Evolutionary conservation across 495 filamentous ascomycete species (phyloP).

Genomic region (Trichoderma reesei): DNA sequence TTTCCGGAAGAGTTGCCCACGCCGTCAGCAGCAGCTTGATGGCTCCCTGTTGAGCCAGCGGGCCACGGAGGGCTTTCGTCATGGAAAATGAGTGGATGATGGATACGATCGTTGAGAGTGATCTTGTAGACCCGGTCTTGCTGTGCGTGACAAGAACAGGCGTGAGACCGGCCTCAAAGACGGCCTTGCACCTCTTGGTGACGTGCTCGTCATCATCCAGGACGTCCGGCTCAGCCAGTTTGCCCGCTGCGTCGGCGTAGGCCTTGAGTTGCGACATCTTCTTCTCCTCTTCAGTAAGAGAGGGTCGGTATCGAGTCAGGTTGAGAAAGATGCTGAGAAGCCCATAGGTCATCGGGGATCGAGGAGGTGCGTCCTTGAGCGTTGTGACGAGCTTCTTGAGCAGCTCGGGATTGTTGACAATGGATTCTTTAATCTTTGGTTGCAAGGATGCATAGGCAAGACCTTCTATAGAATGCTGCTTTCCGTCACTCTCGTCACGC

Average conservation of each 20-base stretch:
- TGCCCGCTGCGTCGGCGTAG: conserved; percentile 74
- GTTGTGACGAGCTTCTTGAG: conserved; percentile 55
- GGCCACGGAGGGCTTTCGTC: conserved; percentile 58
- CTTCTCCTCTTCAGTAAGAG: conserved; percentile 83
- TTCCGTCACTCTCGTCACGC: conserved; percentile 44
- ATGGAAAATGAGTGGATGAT: conserved; percentile 71
- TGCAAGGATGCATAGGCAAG: conserved; percentile 82
- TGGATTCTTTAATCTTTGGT: conserved; percentile 68
- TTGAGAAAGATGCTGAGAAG: conserved; percentile 75
- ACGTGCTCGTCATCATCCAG: conserved; percentile 68
- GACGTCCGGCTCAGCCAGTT: conserved; percentile 49
- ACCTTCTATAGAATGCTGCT: conserved; percentile 74
- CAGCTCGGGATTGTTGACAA: conserved; percentile 56
- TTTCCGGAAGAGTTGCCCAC: conserved; percentile 46
- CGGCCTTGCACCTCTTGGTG: conserved; percentile 58
- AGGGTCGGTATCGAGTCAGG: conserved; percentile 69
- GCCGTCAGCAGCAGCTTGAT: conserved; percentile 71
- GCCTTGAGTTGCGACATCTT: conserved; percentile 82
- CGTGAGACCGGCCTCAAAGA: conserved; percentile 68
- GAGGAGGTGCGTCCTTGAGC: conserved; percentile 48
- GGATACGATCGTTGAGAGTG: conserved; percentile 56
- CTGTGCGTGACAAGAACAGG: conserved; percentile 61
- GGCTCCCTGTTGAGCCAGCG: conserved; percentile 82
- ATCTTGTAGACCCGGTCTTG: conserved; percentile 54
- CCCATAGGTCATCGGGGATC: conserved; percentile 70